Evolutionary conservation across 129 eudicot genomes (phyloP), one percentile per base, ranked within the genome.

Genomic region (Tanacetum coccineum): DNA sequence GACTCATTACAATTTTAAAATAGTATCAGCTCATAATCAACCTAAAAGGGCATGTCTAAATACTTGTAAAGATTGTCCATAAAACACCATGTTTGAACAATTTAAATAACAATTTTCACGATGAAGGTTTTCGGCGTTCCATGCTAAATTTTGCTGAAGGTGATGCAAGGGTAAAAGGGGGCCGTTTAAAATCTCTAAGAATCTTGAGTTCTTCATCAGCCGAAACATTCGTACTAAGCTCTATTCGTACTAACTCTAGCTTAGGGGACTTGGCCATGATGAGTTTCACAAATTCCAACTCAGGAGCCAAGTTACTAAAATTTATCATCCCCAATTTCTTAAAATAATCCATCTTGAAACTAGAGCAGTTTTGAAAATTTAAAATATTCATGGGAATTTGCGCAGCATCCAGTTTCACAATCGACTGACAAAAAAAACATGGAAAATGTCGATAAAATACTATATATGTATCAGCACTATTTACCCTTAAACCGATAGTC

Each of bases 221-320:
- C 10, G 58, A 32, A 64, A 21, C 32, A 21, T 26, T 11, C 0
- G n/a, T 3, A 20, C 9, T 0, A 21, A 55, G 50, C 9, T 67
- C 26, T 1, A 67, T 67, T 1, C 6, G 17, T 55, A 20, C 45
- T 51, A 36, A 6, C 40, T 50, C 21, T 9, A 67, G 46, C 40
- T 25, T 13, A 26, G 60, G 61, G 30, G 72, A 51, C 17, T 51
- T 67, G 2, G 47, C 50, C 72, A 30, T 17, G 48, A 32, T 5
- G 14, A 67, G 50, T 60, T 67, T 67, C 15, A 67, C 28, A 28
- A 53, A 36, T 42, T 53, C 63, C 63, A 19, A 21, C 49, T 53
- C 51, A 4, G 18, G 21, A 49, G 21, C 7, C 19, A 8, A 32
- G 63, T 45, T 58, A 53, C 18, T 30, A 3, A 68, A 39, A 19